Evolutionary conservation across 495 filamentous ascomycete genomes (phyloP), one percentile per base, ranked within the genome.

Genomic region (Xylaria palmicola): DNA sequence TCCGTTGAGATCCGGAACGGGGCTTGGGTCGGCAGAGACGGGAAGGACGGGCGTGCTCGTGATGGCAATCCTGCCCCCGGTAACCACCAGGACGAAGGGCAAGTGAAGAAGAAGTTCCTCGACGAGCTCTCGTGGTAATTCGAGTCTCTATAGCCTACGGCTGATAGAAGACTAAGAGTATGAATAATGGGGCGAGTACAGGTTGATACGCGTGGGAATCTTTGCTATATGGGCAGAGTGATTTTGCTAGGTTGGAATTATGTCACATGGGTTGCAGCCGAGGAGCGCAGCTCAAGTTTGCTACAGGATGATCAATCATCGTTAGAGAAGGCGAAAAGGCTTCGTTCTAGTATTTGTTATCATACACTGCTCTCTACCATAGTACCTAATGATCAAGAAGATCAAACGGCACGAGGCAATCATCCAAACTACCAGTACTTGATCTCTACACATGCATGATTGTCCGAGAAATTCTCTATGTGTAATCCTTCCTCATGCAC

Each of bases 51-150:
- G 4, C 19, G 10, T 40, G 1, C 8, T 40, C 1, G 36, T 6
- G 29, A 41, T 6, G 30, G n/a, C 15, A 26, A 34, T 41, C 15
- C 4, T 20, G 8, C 2, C 17, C 24, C 10, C 24, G 44, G 15
- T 34, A 52, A 52, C 12, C 2, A 19, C 6, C 9, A 36, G 7
- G 20, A 52, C 4, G 17, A 19, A 17, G 24, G 37, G 17, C 49
- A 30, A 40, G 32, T 3, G 12, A 47, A 27, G 20, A 26, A 36
- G n/a, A 59, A 39, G n/a, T 12, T 39, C 20, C 20, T 58, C 32
- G 56, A 59, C 34, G 34, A 15, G 34, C 30, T 59, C 36, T 41
- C 27, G 6, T 59, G 56, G 56, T 59, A 44, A 51, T 1, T 8
- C 7, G n/a, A 9, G 56, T 10, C 26, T 50, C 22, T 26, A 8